Evolutionary conservation across 163 green algal genomes (phyloP).

Genomic region (Chlamydomonas reinhardtii): DNA sequence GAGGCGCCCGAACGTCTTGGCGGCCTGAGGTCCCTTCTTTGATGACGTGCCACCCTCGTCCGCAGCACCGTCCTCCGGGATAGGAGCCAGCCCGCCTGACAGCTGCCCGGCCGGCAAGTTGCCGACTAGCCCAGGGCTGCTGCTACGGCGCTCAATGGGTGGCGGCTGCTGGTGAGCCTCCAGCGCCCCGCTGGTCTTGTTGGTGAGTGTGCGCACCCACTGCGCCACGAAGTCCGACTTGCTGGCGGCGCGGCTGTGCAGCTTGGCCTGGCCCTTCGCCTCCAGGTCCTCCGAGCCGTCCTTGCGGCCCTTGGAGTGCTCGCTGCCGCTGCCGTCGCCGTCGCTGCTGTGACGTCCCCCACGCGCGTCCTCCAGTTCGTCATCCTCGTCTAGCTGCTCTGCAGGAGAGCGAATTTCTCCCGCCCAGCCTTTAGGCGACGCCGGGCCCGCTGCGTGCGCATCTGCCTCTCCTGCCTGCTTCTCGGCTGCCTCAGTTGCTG

Average conservation of each 20-base stretch:
- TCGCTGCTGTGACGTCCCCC: background rate
- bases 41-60: too few relatives aligned
- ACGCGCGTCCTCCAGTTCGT: background rate
- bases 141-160: background rate
- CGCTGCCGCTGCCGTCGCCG: background rate
- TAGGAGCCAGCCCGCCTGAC: background rate
- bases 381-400: background rate
- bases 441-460: background rate
- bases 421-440: background rate
- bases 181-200: background rate
- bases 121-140: background rate
- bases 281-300: constrained; percentile 1
- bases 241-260: constrained; percentile 22
- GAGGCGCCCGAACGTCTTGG: background rate
- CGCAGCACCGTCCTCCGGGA: background rate
- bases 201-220: constrained; percentile 41
- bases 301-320: background rate
- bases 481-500: background rate
- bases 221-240: constrained; percentile 45
- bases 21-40: too few relatives aligned
- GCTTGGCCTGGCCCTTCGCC: constrained; percentile 19
- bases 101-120: background rate
- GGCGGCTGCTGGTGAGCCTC: too few relatives aligned
- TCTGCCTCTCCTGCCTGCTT: background rate
- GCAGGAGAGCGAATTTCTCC: background rate